Evolutionary conservation across 1,139 yeast genomes (phyloP).

Genomic region (Hyphopichia fennica): DNA sequence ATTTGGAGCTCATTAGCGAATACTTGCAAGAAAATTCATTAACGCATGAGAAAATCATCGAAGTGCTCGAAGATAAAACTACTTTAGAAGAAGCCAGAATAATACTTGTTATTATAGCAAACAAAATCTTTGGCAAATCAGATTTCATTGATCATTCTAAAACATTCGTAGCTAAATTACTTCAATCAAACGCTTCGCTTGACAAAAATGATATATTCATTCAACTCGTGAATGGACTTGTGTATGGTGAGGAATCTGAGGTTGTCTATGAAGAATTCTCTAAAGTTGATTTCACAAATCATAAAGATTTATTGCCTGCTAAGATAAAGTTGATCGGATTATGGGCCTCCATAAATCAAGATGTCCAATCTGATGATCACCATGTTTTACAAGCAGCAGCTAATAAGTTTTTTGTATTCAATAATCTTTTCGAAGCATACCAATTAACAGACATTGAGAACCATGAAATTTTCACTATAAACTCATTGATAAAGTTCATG

Average conservation of each 20-base stretch:
- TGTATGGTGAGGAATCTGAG: constrained; percentile 1
- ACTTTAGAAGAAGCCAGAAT: not conserved
- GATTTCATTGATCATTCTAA: constrained; percentile 1
- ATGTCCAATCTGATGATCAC: constrained; percentile 26
- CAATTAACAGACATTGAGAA: constrained; percentile 2
- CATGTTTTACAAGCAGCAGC: constrained; percentile 24
- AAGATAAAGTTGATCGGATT: constrained; percentile 9
- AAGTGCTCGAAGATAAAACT: not conserved
- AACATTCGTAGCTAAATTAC: constrained; percentile 20
- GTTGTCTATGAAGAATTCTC: constrained; percentile 10
- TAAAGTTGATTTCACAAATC: constrained; percentile 9
- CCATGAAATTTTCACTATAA: constrained; percentile 6
- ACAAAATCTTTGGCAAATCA: too few species aligned
- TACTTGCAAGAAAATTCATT: constrained; percentile 14
- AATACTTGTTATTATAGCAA: not conserved
- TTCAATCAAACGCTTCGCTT: constrained; percentile 14
- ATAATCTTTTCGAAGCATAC: constrained; percentile 15
- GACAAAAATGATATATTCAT: constrained; percentile 12
- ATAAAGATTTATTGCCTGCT: constrained; percentile 7
- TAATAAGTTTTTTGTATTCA: constrained; percentile 36
- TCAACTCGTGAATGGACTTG: constrained; percentile 11
- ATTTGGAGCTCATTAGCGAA: constrained; percentile 22
- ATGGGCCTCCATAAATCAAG: constrained; percentile 22
- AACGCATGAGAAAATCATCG: not conserved
- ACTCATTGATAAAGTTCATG: constrained; percentile 15